Evolutionary conservation across 2,329 filamentous ascomycete species (phyloP), one percentile per base, ranked within the genome.

Genomic region (Sarocladiaceae sp.): DNA sequence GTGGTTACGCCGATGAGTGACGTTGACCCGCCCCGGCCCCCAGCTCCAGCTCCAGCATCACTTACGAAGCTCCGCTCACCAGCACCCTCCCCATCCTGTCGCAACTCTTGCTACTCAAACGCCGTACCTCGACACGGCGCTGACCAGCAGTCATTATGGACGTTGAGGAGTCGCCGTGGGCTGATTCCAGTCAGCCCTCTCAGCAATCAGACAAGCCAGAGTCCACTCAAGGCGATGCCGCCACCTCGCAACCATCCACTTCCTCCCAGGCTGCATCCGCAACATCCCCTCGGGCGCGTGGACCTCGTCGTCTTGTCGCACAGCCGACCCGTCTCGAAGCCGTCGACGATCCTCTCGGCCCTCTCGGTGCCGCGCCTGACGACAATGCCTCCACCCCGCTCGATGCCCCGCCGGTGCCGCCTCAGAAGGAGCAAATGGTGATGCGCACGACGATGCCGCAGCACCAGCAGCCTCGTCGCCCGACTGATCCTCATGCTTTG

Each of bases 241-340:
- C 41, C 27, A 19, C 35, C 42, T 55, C 58, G 35, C 60, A 63
- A 47, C 48, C 55, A 43, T 49, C 56, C 37, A 46, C 56, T 27
- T 27, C 53, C 33, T 48, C 59, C 27, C 49, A 55, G 37, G 54
- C 56, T 34, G 45, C 56, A 33, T 40, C 59, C 29, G 46, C 58
- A 31, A 50, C 62, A 43, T 58, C 61, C 33, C 56, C 63, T 50
- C 69, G 72, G 24, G 68, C 69, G 20, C 69, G 72, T 50, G 60
- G 65, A n/a, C 72, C 73, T 29, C 79, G 81, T 51, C 78, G 81
- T 50, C 70, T 88, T 57, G 82, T 83, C 53, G 82, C 83, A 47
- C 85, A 90, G 60, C 79, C 84, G 23, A 89, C 86, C 37, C 83
- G 81, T 44, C 82, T 91, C 48, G 82, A 91, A 65, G 83, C 83